Percentiles rank a stretch among this genome's conserved stretches.
Conservation (phyloP, 352 stramenopile species). For the Pythium rishiriense region DNA sequence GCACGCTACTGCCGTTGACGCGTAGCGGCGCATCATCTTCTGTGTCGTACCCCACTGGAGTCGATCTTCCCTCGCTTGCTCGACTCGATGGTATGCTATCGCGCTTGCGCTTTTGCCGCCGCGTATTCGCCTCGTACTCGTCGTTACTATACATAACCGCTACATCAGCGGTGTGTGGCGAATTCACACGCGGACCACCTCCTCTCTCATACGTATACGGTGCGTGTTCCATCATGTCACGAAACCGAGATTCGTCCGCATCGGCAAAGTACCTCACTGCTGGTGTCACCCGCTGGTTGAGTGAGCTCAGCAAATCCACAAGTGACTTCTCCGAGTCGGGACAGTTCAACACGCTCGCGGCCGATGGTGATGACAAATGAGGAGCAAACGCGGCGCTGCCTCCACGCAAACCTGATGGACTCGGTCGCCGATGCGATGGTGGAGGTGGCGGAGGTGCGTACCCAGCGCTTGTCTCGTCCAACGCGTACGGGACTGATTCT, state of each 20-base stretch:
- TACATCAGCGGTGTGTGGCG: not conserved
- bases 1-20: not conserved
- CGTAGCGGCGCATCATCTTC: conserved; percentile 1
- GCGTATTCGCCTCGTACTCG: not conserved
- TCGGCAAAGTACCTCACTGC: conserved; percentile 25
- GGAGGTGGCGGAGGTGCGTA: conserved; percentile 1
- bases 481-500: conserved; percentile 27
- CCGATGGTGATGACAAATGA: conserved; percentile 43
- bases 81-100: not conserved
- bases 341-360: conserved; percentile 60
- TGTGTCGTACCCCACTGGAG: not conserved
- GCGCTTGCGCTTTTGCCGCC: conserved; percentile 36
- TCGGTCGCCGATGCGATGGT: not conserved
- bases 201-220: not conserved
- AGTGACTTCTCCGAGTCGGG: conserved; percentile 70
- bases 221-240: conserved; percentile 4
- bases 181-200: not conserved
- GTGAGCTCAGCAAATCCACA: conserved; percentile 54
- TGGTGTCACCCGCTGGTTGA: conserved; percentile 48
- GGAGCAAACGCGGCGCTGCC: conserved; percentile 7
- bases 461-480: not conserved
- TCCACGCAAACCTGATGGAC: not conserved
- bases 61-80: not conserved
- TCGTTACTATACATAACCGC: not conserved
- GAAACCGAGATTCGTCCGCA: conserved; percentile 14